A percentile compares a stretch with the other conserved stretches of the same genome.
Evolutionary conservation across 345 rosid species (phyloP).

Genomic region (Arabidopsis suecica): DNA sequence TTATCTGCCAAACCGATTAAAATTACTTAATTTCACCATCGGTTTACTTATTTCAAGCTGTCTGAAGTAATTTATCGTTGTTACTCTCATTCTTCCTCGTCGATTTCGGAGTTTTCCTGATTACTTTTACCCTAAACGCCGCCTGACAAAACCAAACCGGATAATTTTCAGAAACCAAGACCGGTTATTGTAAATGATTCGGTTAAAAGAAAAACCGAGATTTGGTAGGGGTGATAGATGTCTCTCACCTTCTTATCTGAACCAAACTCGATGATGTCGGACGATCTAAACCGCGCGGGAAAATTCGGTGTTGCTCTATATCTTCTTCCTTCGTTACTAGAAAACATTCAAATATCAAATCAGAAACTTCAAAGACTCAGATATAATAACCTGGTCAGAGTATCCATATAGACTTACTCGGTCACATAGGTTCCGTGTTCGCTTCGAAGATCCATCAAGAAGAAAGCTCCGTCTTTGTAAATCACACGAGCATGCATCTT

Average conservation of each 20-base stretch:
- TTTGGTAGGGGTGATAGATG: neutral
- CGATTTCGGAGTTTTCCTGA: constrained; percentile 44
- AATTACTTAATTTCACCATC: neutral
- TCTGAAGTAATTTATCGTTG: constrained; percentile 58
- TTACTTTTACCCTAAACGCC: constrained; percentile 72
- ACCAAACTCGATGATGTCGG: constrained; percentile 69
- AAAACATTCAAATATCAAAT: constrained; percentile 27
- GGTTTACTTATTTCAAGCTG: constrained; percentile 49
- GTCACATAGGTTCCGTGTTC: constrained; percentile 75
- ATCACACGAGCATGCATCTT: constrained; percentile 71
- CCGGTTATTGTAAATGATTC: neutral
- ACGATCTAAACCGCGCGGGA: constrained; percentile 62
- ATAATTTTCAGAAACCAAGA: constrained; percentile 7
- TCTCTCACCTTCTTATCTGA: constrained; percentile 65
- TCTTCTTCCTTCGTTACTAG: constrained; percentile 71
- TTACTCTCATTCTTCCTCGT: constrained; percentile 36
- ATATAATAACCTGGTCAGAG: neutral
- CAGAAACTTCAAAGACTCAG: neutral
- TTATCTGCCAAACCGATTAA: constrained; percentile 29
- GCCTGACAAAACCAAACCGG: constrained; percentile 54
- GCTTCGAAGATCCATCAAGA: constrained; percentile 69
- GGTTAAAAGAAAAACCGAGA: neutral
- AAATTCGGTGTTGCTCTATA: constrained; percentile 57
- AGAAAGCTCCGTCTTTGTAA: constrained; percentile 79
- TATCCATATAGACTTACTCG: constrained; percentile 57